Base-by-base conservation (phyloP, 148 eudicot genomes). In the Amaranthus hypochondriacus region DNA sequence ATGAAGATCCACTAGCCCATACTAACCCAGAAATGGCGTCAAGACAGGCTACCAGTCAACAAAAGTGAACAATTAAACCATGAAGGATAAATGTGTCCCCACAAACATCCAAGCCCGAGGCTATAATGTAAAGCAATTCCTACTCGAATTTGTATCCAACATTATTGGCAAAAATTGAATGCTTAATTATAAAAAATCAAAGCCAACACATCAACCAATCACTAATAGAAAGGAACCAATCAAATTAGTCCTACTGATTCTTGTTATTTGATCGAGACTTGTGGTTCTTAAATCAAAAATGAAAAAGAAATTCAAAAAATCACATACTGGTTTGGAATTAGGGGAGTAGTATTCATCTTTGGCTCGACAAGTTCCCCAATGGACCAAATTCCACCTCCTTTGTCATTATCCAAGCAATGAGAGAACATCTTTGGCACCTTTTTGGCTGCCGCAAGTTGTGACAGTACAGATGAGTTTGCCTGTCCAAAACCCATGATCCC, bases 401-500 rank as follows among this genome's bases (percentile, higher is more conserved):
- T 73, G 12, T 7, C 74, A 49, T 90, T 82, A 73, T 90, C 92
- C 86, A 93, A 87, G 84, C 98, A 93, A 77, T 93, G 98, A n/a
- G 98, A 76, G 81, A 93, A 93, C 66, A 88, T 74, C 78, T 84
- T 93, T 76, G 82, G 85, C 75, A 89, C 89, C 84, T 89, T 93
- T 46, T 85, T 83, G 54, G 89, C 79, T 1, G 87, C 81, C 63
- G 96, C 89, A 81, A 93, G 92, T 79, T 93, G 98, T 66, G 98
- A 93, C 72, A 93, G 73, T 53, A 89, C 70, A 42, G 98, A 93
- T 49, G 96, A 81, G 71, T 90, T 90, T 77, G 92, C 80, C 77
- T 88, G 98, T 70, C 98, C 98, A 76, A 93, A 90, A 70, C 98
- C 98, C 62, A 93, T 69, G 54, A 93, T 89, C 48, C 98, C 98